Percentiles rank a stretch among this genome's conserved stretches.
Evolutionary conservation across 805 yeast genomes (phyloP).

Genomic region (Pichia paraexigua): DNA sequence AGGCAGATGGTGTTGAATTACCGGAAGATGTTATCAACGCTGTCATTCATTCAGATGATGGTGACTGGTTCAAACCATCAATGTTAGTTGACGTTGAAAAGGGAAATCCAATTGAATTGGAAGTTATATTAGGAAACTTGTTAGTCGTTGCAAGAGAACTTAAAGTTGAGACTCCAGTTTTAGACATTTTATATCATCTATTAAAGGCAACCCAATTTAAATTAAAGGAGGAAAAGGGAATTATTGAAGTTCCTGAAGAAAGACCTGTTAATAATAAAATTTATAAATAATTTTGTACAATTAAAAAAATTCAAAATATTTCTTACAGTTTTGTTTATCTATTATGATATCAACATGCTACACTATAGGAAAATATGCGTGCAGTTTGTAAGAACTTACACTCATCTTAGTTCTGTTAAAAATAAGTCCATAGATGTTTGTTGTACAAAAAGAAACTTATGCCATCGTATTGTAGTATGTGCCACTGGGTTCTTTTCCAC

Average conservation of each 20-base stretch:
- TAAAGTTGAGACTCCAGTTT: conserved; percentile 48
- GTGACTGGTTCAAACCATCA: conserved; percentile 56
- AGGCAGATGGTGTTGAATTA: conserved; percentile 54
- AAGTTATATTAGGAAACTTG: conserved; percentile 64
- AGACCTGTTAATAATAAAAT: conserved; percentile 27
- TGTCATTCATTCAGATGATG: conserved; percentile 52
- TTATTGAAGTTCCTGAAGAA: conserved; percentile 34
- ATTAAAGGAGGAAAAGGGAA: conserved; percentile 50
- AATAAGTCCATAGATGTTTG: no score
- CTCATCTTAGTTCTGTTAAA: no score
- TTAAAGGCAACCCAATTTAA: conserved; percentile 54
- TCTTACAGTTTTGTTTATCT: no score
- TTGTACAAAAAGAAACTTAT: no score
- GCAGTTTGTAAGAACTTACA: no score
- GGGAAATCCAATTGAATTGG: conserved; percentile 62
- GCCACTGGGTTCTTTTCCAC: no score
- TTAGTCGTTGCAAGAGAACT: conserved; percentile 41
- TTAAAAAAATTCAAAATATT: background rate
- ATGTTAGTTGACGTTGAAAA: conserved; percentile 64
- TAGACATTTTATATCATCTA: conserved; percentile 49
- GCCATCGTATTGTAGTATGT: no score
- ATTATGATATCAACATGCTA: no score
- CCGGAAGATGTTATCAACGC: conserved; percentile 40
- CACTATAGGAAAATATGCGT: no score
- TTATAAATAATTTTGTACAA: conserved; percentile 6